Evolutionary conservation across 2,329 filamentous ascomycete genomes (phyloP).

Genomic region (Exophiala bonariae): DNA sequence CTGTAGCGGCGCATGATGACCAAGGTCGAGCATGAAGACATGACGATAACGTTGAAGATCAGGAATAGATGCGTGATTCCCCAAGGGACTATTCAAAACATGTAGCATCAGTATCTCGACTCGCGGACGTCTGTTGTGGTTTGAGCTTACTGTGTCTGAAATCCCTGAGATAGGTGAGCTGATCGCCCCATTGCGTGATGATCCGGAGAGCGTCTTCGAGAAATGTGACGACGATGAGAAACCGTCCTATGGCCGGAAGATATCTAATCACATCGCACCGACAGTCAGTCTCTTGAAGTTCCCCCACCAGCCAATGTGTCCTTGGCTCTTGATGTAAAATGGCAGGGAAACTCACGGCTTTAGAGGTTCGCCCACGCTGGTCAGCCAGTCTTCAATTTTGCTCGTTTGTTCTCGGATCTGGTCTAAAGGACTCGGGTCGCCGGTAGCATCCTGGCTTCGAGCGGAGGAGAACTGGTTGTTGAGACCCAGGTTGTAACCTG

Average conservation of each 20-base stretch:
- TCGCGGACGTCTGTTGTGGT: conserved; percentile 2
- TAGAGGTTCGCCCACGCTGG: conserved; percentile 82
- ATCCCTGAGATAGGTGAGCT: conserved; percentile 87
- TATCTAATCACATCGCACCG: conserved; percentile 61
- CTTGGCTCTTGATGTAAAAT: too few relatives aligned
- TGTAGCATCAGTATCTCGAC: conserved; percentile 17
- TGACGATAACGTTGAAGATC: conserved; percentile 82
- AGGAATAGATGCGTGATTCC: conserved; percentile 93
- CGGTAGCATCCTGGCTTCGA: conserved; percentile 59
- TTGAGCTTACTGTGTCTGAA: conserved; percentile 50
- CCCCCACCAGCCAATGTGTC: too few relatives aligned
- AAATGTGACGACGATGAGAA: conserved; percentile 97
- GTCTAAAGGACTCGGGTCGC: conserved; percentile 77
- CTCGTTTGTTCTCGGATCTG: conserved; percentile 90
- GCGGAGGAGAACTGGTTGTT: conserved; percentile 69
- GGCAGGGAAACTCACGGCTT: conserved; percentile 81
- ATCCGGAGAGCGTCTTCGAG: conserved; percentile 95
- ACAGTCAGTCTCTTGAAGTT: conserved; percentile 31
- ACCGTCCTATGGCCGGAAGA: conserved; percentile 91
- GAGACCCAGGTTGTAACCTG: conserved; percentile 80
- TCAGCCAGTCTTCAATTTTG: conserved; percentile 95
- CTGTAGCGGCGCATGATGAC: conserved; percentile 92
- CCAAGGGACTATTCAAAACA: conserved; percentile 65
- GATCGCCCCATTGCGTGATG: conserved; percentile 95
- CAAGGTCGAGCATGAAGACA: conserved; percentile 76